phyloP scores from a whole-genome alignment of 106 monocot genomes.

The Amphibolis antarctica region DNA sequence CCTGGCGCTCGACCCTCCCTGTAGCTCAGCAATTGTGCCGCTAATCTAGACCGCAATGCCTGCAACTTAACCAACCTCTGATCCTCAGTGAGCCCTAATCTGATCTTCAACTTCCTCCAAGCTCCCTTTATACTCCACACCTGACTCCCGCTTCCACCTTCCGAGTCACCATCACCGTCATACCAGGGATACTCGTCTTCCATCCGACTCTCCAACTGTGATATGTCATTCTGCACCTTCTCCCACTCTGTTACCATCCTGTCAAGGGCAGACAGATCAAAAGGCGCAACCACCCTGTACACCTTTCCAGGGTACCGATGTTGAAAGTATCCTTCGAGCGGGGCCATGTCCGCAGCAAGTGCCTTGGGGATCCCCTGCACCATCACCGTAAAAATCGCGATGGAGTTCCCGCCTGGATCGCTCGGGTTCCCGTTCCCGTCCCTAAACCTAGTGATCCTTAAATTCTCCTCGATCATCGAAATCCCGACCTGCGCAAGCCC shows the following conservation, averaged over 20 bases:
- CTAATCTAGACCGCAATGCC: constrained; percentile 35
- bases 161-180: not conserved
- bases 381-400: constrained; percentile 81
- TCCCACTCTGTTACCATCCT: constrained; percentile 38
- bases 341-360: constrained; percentile 52
- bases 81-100: constrained; percentile 64
- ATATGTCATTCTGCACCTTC: constrained; percentile 46
- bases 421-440: constrained; percentile 54
- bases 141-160: constrained; percentile 1
- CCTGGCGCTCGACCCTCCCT: constrained; percentile 70
- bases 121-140: constrained; percentile 24
- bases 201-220: constrained; percentile 52
- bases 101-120: constrained; percentile 21
- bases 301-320: constrained; percentile 86
- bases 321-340: constrained; percentile 78
- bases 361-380: constrained; percentile 77
- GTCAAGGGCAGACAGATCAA: constrained; percentile 65
- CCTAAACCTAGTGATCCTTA: constrained; percentile 56
- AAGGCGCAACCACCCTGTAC: constrained; percentile 64
- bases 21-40: constrained; percentile 47
- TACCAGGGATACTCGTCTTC: constrained; percentile 8
- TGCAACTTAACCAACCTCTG: constrained; percentile 54
- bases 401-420: constrained; percentile 36
- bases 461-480: constrained; percentile 57
- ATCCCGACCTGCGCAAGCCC: constrained; percentile 69